Base-by-base conservation (phyloP, 1,139 yeast genomes). In the Candida pseudoviswanathii region DNA sequence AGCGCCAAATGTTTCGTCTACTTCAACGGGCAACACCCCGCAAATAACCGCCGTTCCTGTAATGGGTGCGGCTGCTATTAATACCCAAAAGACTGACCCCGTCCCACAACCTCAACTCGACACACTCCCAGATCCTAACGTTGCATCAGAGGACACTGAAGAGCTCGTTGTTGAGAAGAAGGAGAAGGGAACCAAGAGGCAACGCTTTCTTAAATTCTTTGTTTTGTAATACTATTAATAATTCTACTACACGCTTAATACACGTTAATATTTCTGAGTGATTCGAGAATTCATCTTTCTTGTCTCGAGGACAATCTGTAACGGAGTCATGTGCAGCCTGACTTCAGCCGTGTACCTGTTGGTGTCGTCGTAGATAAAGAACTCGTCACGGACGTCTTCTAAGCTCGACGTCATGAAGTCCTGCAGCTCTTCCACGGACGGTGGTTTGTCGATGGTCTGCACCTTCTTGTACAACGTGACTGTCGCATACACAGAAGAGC, bases 351-450 rank as follows among this genome's bases (percentile, higher is more conserved):
- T 37, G 29, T 37, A 37, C n/a, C 29, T 24, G 22, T 37, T 5
- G 8, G 30, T 24, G 7, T 22, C 16, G n/a, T 37, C 40, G 27
- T 22, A 37, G n/a, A 37, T 37, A 11, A 37, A 37, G 27, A 24
- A 37, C n/a, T 37, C 40, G 11, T 37, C 40, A 8, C 40, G 40
- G 3, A 10, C n/a, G 22, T 37, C 40, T 37, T 37, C 40, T 25
- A 37, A 37, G 7, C n/a, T 37, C 3, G 40, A 37, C 10, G 30
- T 37, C 6, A 5, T 24, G 11, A 37, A 24, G 4, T 37, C 40
- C 5, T 37, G 29, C 4, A 21, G 9, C 8, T 16, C 25, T 3
- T 24, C 29, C n/a, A 3, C 9, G 10, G 40, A 3, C 3, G 27
- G 26, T 8, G 10, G 25, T 22, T 22, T 24, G 25, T 37, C 29